phyloP scores from a whole-genome alignment of 257 asterid species.

The Solanum microdontum region DNA sequence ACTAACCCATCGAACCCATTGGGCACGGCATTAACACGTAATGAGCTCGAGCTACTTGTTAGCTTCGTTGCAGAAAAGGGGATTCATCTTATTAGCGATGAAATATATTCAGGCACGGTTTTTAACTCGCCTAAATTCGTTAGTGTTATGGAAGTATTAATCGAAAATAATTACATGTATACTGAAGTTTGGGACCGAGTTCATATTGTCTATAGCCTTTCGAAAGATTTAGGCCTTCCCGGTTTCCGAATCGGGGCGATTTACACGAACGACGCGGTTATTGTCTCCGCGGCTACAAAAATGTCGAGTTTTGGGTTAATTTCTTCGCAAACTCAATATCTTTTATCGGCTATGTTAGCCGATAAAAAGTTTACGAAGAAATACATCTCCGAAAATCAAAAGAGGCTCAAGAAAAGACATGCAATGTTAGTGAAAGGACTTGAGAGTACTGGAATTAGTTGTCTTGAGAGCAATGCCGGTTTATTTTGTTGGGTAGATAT shows the following conservation, averaged over 20 bases:
- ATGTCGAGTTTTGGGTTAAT: not conserved
- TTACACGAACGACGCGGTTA: not conserved
- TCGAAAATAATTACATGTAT: not conserved
- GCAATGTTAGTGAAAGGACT: not conserved
- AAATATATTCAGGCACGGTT: not conserved
- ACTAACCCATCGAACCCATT: not conserved
- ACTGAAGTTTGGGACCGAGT: not conserved
- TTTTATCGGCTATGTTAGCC: not conserved
- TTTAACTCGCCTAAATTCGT: not conserved
- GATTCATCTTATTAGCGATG: constrained; percentile 2
- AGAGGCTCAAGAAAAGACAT: not conserved
- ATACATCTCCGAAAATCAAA: not conserved
- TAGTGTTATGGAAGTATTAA: not conserved
- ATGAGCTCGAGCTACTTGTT: not conserved
- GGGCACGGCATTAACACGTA: not conserved
- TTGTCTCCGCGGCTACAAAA: not conserved
- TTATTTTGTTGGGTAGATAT: constrained; percentile 2
- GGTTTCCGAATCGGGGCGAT: not conserved
- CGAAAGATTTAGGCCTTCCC: not conserved
- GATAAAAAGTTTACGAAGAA: not conserved
- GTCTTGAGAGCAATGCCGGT: not conserved
- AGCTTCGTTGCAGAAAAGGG: not conserved
- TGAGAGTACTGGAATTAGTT: not conserved
- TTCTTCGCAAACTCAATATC: not conserved
- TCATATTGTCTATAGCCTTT: constrained; percentile 7